Conservation (phyloP, 2,329 filamentous ascomycete genomes). For the Pestalotiopsis sp. region DNA sequence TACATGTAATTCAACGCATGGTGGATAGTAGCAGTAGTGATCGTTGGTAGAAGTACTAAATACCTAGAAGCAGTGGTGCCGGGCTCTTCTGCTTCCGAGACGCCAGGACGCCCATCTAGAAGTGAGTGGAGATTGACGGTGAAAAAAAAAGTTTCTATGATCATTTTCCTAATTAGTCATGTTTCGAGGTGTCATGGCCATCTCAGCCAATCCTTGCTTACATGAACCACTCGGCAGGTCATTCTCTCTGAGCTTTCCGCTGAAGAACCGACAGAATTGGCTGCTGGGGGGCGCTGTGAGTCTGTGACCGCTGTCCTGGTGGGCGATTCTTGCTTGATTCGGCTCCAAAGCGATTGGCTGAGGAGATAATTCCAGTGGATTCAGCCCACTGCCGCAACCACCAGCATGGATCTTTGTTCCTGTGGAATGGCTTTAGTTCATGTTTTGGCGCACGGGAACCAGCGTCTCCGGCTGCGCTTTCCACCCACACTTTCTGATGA, state of each 20-base stretch:
- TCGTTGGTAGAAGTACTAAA: not conserved
- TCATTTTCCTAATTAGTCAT: constrained; percentile 3
- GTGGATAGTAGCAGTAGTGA: not conserved
- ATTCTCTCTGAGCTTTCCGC: not conserved
- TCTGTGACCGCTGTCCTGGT: not conserved
- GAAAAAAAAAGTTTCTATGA: not conserved
- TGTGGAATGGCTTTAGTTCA: not conserved
- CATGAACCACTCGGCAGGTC: not conserved
- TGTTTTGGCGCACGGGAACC: constrained; percentile 11
- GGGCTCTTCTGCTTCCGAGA: not conserved
- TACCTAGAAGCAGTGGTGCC: not conserved
- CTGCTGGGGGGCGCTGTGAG: too few species aligned
- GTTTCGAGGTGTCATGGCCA: not conserved
- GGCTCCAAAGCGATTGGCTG: not conserved
- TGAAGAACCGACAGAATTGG: not conserved
- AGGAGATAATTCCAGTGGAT: not conserved
- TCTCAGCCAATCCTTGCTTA: not conserved
- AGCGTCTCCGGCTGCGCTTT: constrained; percentile 1
- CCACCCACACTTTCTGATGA: not conserved
- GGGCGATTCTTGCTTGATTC: not conserved
- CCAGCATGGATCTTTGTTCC: not conserved
- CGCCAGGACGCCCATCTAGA: not conserved
- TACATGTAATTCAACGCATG: not conserved
- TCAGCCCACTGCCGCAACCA: not conserved
- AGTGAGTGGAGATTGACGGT: not conserved